Base-by-base conservation (phyloP, 805 yeast species). In the Hermanozyma aechmeae region DNA sequence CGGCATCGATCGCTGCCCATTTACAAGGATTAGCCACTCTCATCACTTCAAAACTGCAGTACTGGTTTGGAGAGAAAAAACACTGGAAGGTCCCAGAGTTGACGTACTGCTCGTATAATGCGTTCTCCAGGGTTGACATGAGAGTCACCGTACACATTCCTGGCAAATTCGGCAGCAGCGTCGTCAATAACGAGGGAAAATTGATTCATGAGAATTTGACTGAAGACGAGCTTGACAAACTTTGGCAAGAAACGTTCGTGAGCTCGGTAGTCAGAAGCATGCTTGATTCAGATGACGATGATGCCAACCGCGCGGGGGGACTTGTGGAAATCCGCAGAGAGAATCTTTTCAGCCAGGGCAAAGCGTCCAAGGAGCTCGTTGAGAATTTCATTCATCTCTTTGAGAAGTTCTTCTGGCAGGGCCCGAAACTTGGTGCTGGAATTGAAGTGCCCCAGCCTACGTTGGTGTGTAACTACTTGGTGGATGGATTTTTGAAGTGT, bases 301-400 rank as follows among this genome's bases (percentile, higher is more conserved):
- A 81, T 31, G 51, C 50, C 24, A 59, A 61, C 35, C 58, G 58
- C 30, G 53, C 51, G 10, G 53, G 78, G 56, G 58, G 80, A 60
- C 45, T 92, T 32, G 94, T 86, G 7, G 95, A 87, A 48, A 79
- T 92, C 22, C 71, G 95, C 40, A 75, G 79, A 34, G 65, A 84
- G 32, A 80, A 85, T 43, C 96, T 96, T 4, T 70, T 92, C 35
- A 48, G 64, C 16, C 57, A 55, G 18, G 57, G 60, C 7, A 65
- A 59, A 17, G 54, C 64, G 10, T 75, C 79, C 3, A 56, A 58
- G 30, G 48, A 45, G 25, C 43, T 58, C 20, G 45, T 62, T 37
- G 44, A 50, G 16, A 51, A 55, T 29, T 84, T 84, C 47, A 50
- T 83, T 30, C 56, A 58, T 14, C 82, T 77, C 1, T 81, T 81